These are phyloP conservation scores for Candida adriatica DNA, from an alignment of 805 yeast species.

Conservation along the genomic window DNA sequence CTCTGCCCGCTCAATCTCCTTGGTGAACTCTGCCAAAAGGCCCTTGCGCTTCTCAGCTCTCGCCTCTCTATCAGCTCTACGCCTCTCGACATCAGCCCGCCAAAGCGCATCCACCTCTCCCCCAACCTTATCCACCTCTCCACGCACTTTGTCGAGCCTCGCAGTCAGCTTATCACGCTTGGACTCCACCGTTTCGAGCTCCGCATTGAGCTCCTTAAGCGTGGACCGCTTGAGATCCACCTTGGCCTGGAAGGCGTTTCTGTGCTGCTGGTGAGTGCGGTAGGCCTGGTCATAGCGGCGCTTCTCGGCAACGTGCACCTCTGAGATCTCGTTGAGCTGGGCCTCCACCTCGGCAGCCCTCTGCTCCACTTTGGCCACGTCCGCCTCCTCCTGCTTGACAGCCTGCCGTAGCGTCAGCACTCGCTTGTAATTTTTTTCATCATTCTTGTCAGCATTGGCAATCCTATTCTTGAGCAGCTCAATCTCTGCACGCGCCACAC, in stretches of 20 bases:
- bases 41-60: conserved; percentile 18
- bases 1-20: conserved; percentile 21
- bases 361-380: conserved; percentile 16
- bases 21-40: conserved; percentile 20
- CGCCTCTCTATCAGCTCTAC: conserved; percentile 14
- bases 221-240: conserved; percentile 18
- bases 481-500: conserved; percentile 47
- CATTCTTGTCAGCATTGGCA: conserved; percentile 42
- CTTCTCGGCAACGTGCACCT: conserved; percentile 30
- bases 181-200: conserved; percentile 22
- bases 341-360: conserved; percentile 11
- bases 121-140: conserved; percentile 12
- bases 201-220: conserved; percentile 23
- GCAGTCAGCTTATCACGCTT: conserved; percentile 29
- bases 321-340: conserved; percentile 31
- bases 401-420: conserved; percentile 15
- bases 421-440: conserved; percentile 38
- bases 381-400: conserved; percentile 22
- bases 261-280: conserved; percentile 27
- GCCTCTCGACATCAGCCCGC: conserved; percentile 9
- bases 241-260: conserved; percentile 23
- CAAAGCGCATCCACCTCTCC: conserved; percentile 14
- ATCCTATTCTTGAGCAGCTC: conserved; percentile 44
- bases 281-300: conserved; percentile 30
- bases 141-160: conserved; percentile 25